Evolutionary conservation across 176 grass and related monocot genomes (phyloP).

Genomic region (Pontederia crassipes): DNA sequence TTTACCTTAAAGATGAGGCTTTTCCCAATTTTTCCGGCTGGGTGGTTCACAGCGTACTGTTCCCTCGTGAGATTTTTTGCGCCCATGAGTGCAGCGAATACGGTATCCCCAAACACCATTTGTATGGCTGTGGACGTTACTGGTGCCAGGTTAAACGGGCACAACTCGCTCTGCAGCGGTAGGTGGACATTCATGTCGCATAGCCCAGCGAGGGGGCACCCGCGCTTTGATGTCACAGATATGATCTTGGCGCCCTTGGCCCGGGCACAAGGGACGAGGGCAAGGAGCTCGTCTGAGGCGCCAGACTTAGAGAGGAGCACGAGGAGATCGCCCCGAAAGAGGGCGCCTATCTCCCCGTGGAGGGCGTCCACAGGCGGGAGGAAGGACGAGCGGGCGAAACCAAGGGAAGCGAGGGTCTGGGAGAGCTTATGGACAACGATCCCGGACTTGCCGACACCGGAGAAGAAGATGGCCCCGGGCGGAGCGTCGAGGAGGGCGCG

Average conservation of each 20-base stretch:
- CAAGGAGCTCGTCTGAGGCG: slow-evolving; percentile 79
- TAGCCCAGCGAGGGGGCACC: slow-evolving; percentile 49
- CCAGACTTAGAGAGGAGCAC: slow-evolving; percentile 92
- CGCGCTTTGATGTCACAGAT: slow-evolving; percentile 56
- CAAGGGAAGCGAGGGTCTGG: slow-evolving; percentile 80
- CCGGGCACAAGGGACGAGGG: slow-evolving; percentile 68
- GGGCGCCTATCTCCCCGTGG: slow-evolving; percentile 81
- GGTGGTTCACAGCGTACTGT: slow-evolving; percentile 81
- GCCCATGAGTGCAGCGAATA: slow-evolving; percentile 74
- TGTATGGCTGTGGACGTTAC: slow-evolving; percentile 81
- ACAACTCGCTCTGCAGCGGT: slow-evolving; percentile 86
- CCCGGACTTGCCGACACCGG: slow-evolving; percentile 84
- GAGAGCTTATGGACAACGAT: slow-evolving; percentile 71
- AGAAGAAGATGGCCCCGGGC: slow-evolving; percentile 79
- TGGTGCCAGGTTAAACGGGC: slow-evolving; percentile 82
- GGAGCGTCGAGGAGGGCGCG: slow-evolving; percentile 48
- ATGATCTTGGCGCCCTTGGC: slow-evolving; percentile 69
- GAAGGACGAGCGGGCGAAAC: slow-evolving; percentile 61
- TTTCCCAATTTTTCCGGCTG: slow-evolving; percentile 93
- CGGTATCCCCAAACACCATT: slow-evolving; percentile 87
- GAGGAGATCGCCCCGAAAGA: slow-evolving; percentile 65
- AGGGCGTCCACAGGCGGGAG: slow-evolving; percentile 76
- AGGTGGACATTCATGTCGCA: slow-evolving; percentile 91
- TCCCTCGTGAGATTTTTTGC: slow-evolving; percentile 51
- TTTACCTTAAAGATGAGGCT: slow-evolving; percentile 90